phyloP scores from a whole-genome alignment of 176 grass and related monocot species.

The Oryza coarctata region DNA sequence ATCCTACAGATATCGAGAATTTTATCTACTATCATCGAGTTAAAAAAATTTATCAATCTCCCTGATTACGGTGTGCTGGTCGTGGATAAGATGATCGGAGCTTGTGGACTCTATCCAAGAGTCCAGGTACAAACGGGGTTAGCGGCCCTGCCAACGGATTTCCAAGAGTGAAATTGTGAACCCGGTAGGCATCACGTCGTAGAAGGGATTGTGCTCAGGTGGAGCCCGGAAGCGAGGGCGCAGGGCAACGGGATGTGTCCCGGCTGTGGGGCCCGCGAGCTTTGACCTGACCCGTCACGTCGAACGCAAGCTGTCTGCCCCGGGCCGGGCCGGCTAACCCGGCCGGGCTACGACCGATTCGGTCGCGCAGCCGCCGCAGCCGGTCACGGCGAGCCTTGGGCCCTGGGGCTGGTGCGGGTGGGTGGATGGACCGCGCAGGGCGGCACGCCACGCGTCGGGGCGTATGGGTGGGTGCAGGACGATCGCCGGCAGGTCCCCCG shows the following conservation, averaged over 20 bases:
- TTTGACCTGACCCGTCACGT: conserved; percentile 63
- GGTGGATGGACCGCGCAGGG: not conserved
- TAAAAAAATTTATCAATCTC: not conserved
- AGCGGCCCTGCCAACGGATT: not conserved
- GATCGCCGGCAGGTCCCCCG: conserved; percentile 77
- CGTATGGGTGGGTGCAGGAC: conserved; percentile 55
- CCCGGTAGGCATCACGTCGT: not conserved
- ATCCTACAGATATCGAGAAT: not conserved
- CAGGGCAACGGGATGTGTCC: too few relatives aligned
- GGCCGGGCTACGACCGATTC: too few relatives aligned
- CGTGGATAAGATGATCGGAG: not conserved
- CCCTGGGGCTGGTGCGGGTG: not conserved
- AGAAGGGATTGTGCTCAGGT: not conserved
- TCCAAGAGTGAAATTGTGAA: not conserved
- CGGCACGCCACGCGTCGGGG: conserved; percentile 47
- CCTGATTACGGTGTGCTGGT: not conserved
- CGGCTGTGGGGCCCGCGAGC: not conserved
- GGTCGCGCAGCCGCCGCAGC: not conserved
- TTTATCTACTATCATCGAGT: not conserved
- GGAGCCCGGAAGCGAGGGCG: too few relatives aligned
- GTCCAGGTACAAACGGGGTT: not conserved
- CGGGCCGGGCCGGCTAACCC: too few relatives aligned
- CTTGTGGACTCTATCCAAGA: not conserved
- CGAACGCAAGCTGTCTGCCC: not conserved
- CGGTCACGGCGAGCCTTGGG: not conserved